Percentiles rank a stretch among this genome's conserved stretches.
Evolutionary conservation across 2,329 filamentous ascomycete genomes (phyloP).

Genomic region (Verruconis gallopava): DNA sequence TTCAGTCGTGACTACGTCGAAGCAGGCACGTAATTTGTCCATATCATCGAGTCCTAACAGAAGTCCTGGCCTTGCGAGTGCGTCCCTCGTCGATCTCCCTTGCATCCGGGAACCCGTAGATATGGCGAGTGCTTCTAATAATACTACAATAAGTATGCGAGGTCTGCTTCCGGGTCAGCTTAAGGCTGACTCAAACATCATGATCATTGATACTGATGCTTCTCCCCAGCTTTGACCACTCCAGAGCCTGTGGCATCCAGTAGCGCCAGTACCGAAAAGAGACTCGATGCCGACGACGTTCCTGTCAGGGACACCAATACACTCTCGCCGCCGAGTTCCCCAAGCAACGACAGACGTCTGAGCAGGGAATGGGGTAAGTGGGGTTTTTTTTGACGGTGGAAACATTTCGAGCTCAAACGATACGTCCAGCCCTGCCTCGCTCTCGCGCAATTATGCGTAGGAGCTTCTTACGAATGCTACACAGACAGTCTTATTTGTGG

Average conservation of each 20-base stretch:
- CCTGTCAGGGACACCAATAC: not conserved
- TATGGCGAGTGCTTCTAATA: not conserved
- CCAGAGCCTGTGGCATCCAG: not conserved
- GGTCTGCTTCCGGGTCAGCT: not conserved
- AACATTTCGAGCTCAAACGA: not conserved
- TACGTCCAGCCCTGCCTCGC: not conserved
- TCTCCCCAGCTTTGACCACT: not conserved
- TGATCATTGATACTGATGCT: not conserved
- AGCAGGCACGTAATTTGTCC: not conserved
- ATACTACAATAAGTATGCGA: not conserved
- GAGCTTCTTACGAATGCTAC: not conserved
- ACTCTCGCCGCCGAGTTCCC: not conserved
- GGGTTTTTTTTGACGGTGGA: not conserved
- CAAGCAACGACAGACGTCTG: not conserved
- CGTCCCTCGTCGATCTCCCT: not conserved
- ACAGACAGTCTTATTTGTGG: not conserved
- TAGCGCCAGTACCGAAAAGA: not conserved
- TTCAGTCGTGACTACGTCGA: not conserved
- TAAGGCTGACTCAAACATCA: not conserved
- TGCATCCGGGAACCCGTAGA: not conserved
- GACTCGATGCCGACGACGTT: not conserved
- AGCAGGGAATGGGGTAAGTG: not conserved
- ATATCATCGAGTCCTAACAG: not conserved
- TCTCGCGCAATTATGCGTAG: not conserved
- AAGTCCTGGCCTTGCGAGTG: not conserved